Percentiles rank a stretch among this genome's conserved stretches.
phyloP scores from a whole-genome alignment of 2,329 filamentous ascomycete genomes.

The Immersiporthe knoxdaviesiana region DNA sequence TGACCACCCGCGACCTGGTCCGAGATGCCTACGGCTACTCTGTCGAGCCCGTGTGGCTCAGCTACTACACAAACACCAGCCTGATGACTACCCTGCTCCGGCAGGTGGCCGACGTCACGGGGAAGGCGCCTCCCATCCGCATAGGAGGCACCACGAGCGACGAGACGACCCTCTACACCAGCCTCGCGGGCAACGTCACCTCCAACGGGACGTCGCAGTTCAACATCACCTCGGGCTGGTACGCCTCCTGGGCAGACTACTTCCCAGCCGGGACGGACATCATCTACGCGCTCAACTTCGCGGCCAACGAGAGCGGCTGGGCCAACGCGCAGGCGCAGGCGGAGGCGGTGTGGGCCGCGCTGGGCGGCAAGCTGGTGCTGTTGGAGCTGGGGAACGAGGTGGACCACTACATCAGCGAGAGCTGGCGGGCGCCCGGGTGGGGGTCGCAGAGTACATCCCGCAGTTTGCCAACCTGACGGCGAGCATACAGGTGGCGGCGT shows the following conservation, averaged over 20 bases:
- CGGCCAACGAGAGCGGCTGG: constrained; percentile 34
- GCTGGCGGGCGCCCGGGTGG: constrained; percentile 39
- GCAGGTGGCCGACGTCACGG: constrained; percentile 36
- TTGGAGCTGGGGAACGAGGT: constrained; percentile 44
- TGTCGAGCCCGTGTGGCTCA: constrained; percentile 41
- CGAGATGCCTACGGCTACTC: constrained; percentile 41
- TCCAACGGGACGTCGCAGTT: constrained; percentile 36
- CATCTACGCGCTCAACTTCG: constrained; percentile 41
- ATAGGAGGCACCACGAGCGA: constrained; percentile 42
- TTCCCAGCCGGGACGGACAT: constrained; percentile 39
- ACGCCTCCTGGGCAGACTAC: constrained; percentile 38
- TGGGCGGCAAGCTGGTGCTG: constrained; percentile 36
- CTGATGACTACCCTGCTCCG: constrained; percentile 36
- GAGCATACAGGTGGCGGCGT: constrained; percentile 36
- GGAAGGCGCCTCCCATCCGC: constrained; percentile 39
- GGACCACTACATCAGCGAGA: constrained; percentile 42
- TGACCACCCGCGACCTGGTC: constrained; percentile 35
- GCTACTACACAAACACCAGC: constrained; percentile 37
- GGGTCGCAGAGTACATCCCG: constrained; percentile 36
- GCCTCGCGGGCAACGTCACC: constrained; percentile 35
- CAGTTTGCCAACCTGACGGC: constrained; percentile 41
- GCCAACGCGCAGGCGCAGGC: constrained; percentile 33
- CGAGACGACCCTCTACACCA: constrained; percentile 37
- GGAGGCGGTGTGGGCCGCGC: constrained; percentile 35
- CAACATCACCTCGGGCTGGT: constrained; percentile 41